Conservation (phyloP, 1,284 basidiomycete species). For the Bothia castanella region DNA sequence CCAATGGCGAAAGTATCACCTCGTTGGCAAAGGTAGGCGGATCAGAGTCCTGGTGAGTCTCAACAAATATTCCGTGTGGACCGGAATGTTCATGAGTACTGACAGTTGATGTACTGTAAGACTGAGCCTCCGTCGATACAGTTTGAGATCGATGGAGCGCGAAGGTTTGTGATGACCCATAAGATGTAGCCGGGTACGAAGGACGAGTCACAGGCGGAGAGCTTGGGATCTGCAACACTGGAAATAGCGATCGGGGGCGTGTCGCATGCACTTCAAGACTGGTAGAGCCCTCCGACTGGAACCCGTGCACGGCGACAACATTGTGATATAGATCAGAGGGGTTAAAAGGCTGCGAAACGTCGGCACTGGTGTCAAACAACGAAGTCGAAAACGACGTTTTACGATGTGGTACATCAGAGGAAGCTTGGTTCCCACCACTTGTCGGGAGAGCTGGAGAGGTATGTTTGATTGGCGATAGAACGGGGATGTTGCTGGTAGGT, state of each 20-base stretch:
- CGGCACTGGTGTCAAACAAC: constrained; percentile 1
- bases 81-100: background rate
- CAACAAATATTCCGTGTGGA: background rate
- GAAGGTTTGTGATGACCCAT: background rate
- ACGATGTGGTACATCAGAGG: background rate
- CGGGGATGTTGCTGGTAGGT: constrained; percentile 1
- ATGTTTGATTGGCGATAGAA: constrained; percentile 6
- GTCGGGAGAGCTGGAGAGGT: background rate
- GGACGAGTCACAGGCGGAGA: background rate
- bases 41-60: background rate
- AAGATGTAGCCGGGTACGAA: background rate
- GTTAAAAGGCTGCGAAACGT: constrained; percentile 5
- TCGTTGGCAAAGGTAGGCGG: background rate
- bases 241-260: background rate
- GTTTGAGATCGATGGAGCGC: background rate
- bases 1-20: background rate
- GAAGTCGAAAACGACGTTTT: constrained; percentile 4
- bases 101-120: background rate
- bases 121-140: background rate
- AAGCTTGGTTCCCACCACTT: background rate
- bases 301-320: constrained; percentile 7
- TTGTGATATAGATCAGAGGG: constrained; percentile 21
- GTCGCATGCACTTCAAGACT: background rate
- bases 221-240: background rate
- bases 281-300: constrained; percentile 1